Percentiles rank a stretch among this genome's conserved stretches.
These are phyloP conservation scores for Fermentozyma sake DNA, from an alignment of 1,139 yeast species.

Conservation along the genomic window DNA sequence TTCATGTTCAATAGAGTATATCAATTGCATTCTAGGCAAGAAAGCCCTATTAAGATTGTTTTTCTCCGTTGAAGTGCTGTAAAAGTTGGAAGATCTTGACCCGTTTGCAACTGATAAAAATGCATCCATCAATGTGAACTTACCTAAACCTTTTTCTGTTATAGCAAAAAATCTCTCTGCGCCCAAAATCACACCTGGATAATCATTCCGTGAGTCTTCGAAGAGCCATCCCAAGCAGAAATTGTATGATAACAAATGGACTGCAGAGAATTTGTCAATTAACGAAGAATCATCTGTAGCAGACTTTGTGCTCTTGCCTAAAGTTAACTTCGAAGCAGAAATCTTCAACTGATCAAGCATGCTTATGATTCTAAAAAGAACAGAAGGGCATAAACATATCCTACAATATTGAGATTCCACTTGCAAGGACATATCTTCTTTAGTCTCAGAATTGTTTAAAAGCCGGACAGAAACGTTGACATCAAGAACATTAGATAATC, in stretches of 20 bases:
- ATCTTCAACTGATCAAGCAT: slow-evolving; percentile 13
- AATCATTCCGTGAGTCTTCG: slow-evolving; percentile 34
- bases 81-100: slow-evolving; percentile 45
- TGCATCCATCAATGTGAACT: slow-evolving; percentile 59
- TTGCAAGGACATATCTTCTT: slow-evolving; percentile 43
- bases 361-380: slow-evolving; percentile 35
- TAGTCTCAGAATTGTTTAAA: slow-evolving; percentile 24
- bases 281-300: slow-evolving; percentile 3
- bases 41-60: slow-evolving; percentile 55
- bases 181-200: slow-evolving; percentile 72
- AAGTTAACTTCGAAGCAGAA: background rate
- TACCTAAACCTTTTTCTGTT: slow-evolving; percentile 58
- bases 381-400: slow-evolving; percentile 51
- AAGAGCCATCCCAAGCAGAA: slow-evolving; percentile 78
- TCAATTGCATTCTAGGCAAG: slow-evolving; percentile 62
- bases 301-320: background rate
- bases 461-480: slow-evolving; percentile 35
- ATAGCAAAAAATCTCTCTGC: slow-evolving; percentile 67
- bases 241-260: slow-evolving; percentile 60
- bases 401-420: slow-evolving; percentile 57
- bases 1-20: slow-evolving; percentile 40
- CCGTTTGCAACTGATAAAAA: slow-evolving; percentile 68
- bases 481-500: slow-evolving; percentile 46
- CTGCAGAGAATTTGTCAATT: slow-evolving; percentile 34
- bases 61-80: slow-evolving; percentile 42